Percentiles rank a stretch among this genome's conserved stretches.
These are phyloP conservation scores for Pneumocystis canis DNA, from an alignment of 1,139 yeast genomes.

Conservation along the genomic window DNA sequence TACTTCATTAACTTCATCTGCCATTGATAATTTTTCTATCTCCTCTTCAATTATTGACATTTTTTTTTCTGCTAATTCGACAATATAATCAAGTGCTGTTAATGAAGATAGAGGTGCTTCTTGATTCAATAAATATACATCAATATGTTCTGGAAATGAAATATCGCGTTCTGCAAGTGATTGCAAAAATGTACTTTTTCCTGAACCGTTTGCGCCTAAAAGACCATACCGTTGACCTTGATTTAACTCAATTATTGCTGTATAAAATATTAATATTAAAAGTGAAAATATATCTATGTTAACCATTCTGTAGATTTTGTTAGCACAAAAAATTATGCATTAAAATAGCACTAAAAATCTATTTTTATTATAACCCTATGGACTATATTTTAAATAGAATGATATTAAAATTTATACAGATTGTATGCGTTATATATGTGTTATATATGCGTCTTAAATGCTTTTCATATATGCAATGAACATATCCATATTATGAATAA, in stretches of 20 bases:
- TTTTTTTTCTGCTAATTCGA: slow-evolving; percentile 87
- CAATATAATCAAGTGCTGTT: slow-evolving; percentile 92
- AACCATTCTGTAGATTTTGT: too few species aligned
- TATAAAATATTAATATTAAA: slow-evolving; percentile 83
- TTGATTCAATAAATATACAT: slow-evolving; percentile 83
- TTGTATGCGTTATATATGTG: too few species aligned
- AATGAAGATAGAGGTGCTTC: slow-evolving; percentile 90
- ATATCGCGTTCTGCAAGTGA: slow-evolving; percentile 91
- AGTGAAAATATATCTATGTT: too few species aligned
- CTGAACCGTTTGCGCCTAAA: slow-evolving; percentile 97
- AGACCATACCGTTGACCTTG: slow-evolving; percentile 94
- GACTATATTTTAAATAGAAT: too few species aligned
- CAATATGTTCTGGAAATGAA: slow-evolving; percentile 86
- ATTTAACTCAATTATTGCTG: slow-evolving; percentile 79
- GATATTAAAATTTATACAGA: too few species aligned
- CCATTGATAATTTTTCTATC: slow-evolving; percentile 78
- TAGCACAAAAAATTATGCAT: too few species aligned
- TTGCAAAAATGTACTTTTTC: slow-evolving; percentile 87
- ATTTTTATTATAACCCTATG: too few species aligned
- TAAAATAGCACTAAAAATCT: too few species aligned
- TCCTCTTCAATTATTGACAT: slow-evolving; percentile 79
- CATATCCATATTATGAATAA: too few species aligned
- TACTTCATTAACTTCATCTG: slow-evolving; percentile 88
- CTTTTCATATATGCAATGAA: too few species aligned
- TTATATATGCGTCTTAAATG: too few species aligned